These are phyloP conservation scores for Aspergillus sp. DNA, from an alignment of 2,329 filamentous ascomycete genomes.

Conservation along the genomic window DNA sequence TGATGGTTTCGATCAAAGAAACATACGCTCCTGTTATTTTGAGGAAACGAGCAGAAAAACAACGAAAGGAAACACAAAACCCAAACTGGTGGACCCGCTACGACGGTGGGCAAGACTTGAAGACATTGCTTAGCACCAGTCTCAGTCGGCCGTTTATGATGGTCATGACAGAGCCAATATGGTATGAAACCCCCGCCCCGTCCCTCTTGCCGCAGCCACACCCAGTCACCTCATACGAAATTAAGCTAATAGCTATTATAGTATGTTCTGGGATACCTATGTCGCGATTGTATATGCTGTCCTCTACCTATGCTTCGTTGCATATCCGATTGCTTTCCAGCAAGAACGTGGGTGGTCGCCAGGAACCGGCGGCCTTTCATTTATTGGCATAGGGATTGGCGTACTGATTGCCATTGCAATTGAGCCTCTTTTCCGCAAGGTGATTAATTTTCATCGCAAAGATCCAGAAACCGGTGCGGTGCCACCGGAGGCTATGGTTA, in stretches of 20 bases:
- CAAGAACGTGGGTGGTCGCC: slow-evolving; percentile 66
- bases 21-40: slow-evolving; percentile 68
- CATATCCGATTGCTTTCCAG: slow-evolving; percentile 75
- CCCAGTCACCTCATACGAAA: too few species aligned
- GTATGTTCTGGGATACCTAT: slow-evolving; percentile 64
- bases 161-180: slow-evolving; percentile 72
- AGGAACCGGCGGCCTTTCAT: slow-evolving; percentile 66
- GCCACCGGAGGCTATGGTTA: slow-evolving; percentile 69
- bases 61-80: slow-evolving; percentile 57
- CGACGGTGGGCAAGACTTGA: slow-evolving; percentile 38
- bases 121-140: too few species aligned
- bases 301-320: slow-evolving; percentile 79
- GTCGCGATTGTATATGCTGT: slow-evolving; percentile 72
- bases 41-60: slow-evolving; percentile 53
- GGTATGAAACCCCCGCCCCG: slow-evolving; percentile 39
- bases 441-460: slow-evolving; percentile 67
- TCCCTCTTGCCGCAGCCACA: too few species aligned
- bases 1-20: slow-evolving; percentile 58
- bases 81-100: slow-evolving; percentile 69
- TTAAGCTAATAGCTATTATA: slow-evolving; percentile 18
- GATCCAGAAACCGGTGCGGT: slow-evolving; percentile 66
- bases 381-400: slow-evolving; percentile 59
- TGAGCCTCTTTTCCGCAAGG: slow-evolving; percentile 61
- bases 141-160: slow-evolving; percentile 33
- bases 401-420: slow-evolving; percentile 41